phyloP scores from a whole-genome alignment of 169 alveolate species.

The Cryptosporidium muris region DNA sequence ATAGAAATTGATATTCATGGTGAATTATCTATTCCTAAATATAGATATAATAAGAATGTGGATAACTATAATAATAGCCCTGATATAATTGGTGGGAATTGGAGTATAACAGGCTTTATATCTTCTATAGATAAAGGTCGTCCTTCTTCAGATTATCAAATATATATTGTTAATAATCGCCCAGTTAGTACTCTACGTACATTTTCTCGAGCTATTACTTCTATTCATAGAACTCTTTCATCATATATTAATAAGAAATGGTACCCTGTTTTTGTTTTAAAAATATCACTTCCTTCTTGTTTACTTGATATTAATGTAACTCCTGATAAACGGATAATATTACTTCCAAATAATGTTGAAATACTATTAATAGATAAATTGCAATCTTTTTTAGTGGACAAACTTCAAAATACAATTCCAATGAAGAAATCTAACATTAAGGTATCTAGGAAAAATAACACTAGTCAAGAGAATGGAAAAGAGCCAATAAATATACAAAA shows the following conservation, averaged over 20 bases:
- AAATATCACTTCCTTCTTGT: constrained; percentile 32
- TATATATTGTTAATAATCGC: constrained; percentile 31
- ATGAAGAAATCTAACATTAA: neutral
- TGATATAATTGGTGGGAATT: constrained; percentile 28
- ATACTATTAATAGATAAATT: constrained; percentile 10
- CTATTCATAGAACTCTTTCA: constrained; percentile 38
- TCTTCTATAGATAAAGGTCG: constrained; percentile 64
- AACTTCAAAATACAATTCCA: constrained; percentile 37
- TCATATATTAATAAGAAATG: constrained; percentile 23
- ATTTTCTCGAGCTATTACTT: constrained; percentile 33
- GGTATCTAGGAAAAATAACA: neutral
- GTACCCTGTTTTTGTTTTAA: constrained; percentile 59
- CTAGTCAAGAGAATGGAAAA: neutral
- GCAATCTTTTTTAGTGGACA: constrained; percentile 20
- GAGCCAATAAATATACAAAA: neutral
- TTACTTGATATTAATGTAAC: constrained; percentile 54
- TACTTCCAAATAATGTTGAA: constrained; percentile 55
- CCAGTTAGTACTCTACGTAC: constrained; percentile 37
- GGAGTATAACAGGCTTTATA: constrained; percentile 46
- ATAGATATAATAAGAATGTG: neutral
- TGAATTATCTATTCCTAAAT: constrained; percentile 38
- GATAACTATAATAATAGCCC: neutral
- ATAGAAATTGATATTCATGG: constrained; percentile 23
- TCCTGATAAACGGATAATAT: constrained; percentile 38
- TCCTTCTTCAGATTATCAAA: constrained; percentile 54